Conservation (phyloP, 306 rosid genomes). For the Quillaja saponaria region DNA sequence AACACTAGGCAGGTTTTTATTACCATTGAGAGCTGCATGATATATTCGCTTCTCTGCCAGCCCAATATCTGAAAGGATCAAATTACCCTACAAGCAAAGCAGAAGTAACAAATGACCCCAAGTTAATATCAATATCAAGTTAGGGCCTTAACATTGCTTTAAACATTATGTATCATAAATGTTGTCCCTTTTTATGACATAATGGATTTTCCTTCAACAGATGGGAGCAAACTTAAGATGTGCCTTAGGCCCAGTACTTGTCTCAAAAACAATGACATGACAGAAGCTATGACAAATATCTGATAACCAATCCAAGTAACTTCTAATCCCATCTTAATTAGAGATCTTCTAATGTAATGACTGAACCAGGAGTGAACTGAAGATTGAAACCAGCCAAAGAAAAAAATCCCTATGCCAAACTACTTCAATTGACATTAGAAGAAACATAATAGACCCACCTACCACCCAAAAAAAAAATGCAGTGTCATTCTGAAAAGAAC, state of each 20-base stretch:
- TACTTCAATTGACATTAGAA: too few relatives aligned
- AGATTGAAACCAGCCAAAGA: too few relatives aligned
- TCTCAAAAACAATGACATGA: not conserved
- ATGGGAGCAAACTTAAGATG: conserved; percentile 6
- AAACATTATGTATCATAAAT: conserved; percentile 9
- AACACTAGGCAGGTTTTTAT: conserved; percentile 91
- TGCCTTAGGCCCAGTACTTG: conserved; percentile 8
- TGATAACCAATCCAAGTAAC: not conserved
- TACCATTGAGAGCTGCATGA: conserved; percentile 98
- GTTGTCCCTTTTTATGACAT: not conserved
- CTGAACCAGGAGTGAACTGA: not conserved
- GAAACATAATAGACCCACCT: too few relatives aligned
- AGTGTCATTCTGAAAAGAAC: not conserved
- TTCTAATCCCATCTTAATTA: not conserved
- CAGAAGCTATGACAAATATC: not conserved
- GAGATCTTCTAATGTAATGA: not conserved
- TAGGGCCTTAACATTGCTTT: not conserved
- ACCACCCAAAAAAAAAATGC: not conserved
- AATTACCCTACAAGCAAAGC: conserved; percentile 66
- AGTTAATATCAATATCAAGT: conserved; percentile 21
- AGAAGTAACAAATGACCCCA: conserved; percentile 21
- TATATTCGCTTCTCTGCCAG: conserved; percentile 90
- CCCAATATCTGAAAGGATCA: conserved; percentile 79
- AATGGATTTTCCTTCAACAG: conserved; percentile 19
- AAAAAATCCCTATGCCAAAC: too few relatives aligned